Conservation (phyloP, 164 flowering plant genomes). For the Tinospora cordifolia region DNA sequence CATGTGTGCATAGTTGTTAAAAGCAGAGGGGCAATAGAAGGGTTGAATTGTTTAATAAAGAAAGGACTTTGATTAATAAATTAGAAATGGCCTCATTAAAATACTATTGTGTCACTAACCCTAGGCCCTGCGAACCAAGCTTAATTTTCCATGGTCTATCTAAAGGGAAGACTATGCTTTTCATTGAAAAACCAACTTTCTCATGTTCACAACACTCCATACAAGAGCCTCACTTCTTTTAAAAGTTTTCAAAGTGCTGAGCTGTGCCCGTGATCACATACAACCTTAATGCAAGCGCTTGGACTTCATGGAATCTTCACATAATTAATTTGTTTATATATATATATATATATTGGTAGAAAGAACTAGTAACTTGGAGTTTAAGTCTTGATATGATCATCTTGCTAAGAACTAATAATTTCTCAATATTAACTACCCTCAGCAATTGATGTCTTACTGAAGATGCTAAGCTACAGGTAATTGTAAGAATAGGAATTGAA, state of each 20-base stretch:
- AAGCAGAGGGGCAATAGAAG: conserved; percentile 30
- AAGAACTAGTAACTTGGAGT: background rate
- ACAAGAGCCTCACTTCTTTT: background rate
- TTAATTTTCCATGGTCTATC: conserved; percentile 14
- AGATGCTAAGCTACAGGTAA: background rate
- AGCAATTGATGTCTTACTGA: background rate
- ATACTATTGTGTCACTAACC: conserved; percentile 14
- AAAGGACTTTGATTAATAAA: conserved; percentile 26
- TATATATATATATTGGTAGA: background rate
- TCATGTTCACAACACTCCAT: conserved; percentile 24
- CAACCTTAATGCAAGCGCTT: conserved; percentile 12
- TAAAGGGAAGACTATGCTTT: conserved; percentile 28
- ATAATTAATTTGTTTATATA: background rate
- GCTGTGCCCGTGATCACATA: conserved; percentile 20
- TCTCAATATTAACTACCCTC: too few relatives aligned
- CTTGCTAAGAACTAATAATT: conserved; percentile 1
- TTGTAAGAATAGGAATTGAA: too few relatives aligned
- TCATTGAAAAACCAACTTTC: conserved; percentile 14
- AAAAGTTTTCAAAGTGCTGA: conserved; percentile 2
- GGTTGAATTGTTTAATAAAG: conserved; percentile 31
- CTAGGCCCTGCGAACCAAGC: conserved; percentile 9
- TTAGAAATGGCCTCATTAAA: conserved; percentile 19
- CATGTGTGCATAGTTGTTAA: conserved; percentile 24
- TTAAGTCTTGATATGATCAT: background rate
- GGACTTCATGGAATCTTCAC: conserved; percentile 3